Conservation (phyloP, 176 grass and related monocot species). For the Rhynchospora pubera region DNA sequence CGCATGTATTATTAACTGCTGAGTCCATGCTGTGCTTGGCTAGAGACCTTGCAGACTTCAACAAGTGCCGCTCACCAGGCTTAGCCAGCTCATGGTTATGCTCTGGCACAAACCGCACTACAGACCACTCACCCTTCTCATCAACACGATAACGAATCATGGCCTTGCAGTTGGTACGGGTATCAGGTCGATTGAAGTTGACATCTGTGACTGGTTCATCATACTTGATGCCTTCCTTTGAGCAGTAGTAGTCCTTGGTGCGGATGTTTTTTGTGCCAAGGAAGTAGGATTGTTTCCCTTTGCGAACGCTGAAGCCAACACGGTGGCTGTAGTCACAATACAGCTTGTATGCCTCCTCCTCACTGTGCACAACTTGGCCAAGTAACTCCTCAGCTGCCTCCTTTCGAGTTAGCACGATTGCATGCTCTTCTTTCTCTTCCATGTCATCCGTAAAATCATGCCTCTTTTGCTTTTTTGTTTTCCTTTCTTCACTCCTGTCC, state of each 20-base stretch:
- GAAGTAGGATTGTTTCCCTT: conserved; percentile 84
- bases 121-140: conserved; percentile 63
- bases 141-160: conserved; percentile 85
- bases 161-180: conserved; percentile 80
- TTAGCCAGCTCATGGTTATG: conserved; percentile 87
- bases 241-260: conserved; percentile 89
- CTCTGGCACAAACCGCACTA: conserved; percentile 60
- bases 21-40: conserved; percentile 28
- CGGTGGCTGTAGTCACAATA: conserved; percentile 86
- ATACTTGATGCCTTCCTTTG: conserved; percentile 85
- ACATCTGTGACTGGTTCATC: conserved; percentile 70
- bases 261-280: conserved; percentile 72
- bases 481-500: conserved; percentile 28
- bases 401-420: conserved; percentile 42
- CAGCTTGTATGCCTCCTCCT: conserved; percentile 71
- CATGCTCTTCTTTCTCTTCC: conserved; percentile 34
- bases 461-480: conserved; percentile 43
- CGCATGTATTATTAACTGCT: neutral
- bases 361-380: conserved; percentile 62
- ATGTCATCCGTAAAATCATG: conserved; percentile 40
- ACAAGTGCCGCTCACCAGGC: conserved; percentile 74
- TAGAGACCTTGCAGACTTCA: conserved; percentile 62
- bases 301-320: conserved; percentile 76
- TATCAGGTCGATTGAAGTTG: conserved; percentile 72
- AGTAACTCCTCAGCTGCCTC: conserved; percentile 58